A percentile compares a stretch with the other conserved stretches of the same genome.
Conservation (phyloP, 2,329 filamentous ascomycete genomes). For the Lasiodiplodia sp. region DNA sequence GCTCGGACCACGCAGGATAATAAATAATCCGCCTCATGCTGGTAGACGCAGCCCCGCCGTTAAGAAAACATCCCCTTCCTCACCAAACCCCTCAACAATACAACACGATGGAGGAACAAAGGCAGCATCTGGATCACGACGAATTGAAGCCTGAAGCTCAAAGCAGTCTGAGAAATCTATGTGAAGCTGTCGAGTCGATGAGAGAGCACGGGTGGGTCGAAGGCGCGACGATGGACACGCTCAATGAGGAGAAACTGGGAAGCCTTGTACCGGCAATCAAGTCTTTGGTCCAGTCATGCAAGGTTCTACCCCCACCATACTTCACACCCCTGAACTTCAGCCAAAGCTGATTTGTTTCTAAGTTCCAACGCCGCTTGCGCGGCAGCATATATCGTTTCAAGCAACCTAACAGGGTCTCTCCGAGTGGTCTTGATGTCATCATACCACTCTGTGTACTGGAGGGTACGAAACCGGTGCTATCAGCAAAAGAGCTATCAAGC, state of each 20-base stretch:
- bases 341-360: background rate
- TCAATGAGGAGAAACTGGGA: background rate
- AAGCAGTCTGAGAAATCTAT: background rate
- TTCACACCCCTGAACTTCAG: background rate
- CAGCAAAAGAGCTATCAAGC: background rate
- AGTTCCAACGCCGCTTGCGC: slow-evolving; percentile 1
- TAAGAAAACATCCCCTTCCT: background rate
- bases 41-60: background rate
- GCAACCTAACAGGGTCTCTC: background rate
- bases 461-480: slow-evolving; percentile 1
- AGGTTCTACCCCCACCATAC: background rate
- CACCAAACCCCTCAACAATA: background rate
- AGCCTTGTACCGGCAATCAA: background rate
- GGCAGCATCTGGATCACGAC: background rate
- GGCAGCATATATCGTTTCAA: background rate
- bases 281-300: background rate
- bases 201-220: background rate
- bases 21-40: slow-evolving; percentile 1
- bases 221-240: background rate
- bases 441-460: background rate
- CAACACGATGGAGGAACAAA: slow-evolving; percentile 1
- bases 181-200: background rate
- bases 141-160: background rate
- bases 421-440: background rate
- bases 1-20: background rate